phyloP scores from a whole-genome alignment of 139 green algal species.

The Gonium pectorale region DNA sequence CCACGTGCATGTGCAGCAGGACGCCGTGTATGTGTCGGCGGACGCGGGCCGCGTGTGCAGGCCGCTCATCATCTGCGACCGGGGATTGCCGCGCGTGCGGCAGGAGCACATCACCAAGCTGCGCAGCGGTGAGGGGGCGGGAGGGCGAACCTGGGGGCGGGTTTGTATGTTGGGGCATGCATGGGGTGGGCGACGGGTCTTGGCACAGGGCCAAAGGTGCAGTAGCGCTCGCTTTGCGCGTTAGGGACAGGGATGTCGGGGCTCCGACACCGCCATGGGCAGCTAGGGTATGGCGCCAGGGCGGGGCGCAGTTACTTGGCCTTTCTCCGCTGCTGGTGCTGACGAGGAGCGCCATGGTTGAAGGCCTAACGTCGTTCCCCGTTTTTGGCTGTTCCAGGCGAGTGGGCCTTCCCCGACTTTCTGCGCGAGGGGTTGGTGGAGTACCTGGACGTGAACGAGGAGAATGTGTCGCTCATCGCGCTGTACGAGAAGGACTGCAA shows the following conservation, averaged over 20 bases:
- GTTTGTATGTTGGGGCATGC: no score
- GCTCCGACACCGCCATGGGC: no score
- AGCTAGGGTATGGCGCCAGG: no score
- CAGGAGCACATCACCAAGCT: constrained; percentile 74
- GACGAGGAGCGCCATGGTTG: not conserved
- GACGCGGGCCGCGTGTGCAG: constrained; percentile 96
- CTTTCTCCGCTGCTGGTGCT: no score
- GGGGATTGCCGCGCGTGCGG: constrained; percentile 86
- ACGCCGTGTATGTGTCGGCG: constrained; percentile 75
- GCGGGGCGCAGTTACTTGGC: no score
- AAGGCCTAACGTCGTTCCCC: not conserved
- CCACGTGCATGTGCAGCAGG: constrained; percentile 79
- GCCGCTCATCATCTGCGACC: constrained; percentile 97
- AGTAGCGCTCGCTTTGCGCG: no score
- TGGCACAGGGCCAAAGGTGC: no score
- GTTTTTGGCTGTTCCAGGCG: no score
- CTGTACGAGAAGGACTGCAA: constrained; percentile 85
- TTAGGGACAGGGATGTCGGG: no score
- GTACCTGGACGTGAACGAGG: constrained; percentile 99
- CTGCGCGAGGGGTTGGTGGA: constrained; percentile 91
- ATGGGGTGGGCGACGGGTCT: no score
- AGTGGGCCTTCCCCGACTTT: constrained; percentile 88
- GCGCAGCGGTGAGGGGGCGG: constrained; percentile 50
- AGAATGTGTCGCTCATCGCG: constrained; percentile 94
- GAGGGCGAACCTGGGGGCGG: no score